A percentile compares a stretch with the other conserved stretches of the same genome.
Conservation (phyloP, 176 grass and related monocot genomes). For the Pontederia paniculata region DNA sequence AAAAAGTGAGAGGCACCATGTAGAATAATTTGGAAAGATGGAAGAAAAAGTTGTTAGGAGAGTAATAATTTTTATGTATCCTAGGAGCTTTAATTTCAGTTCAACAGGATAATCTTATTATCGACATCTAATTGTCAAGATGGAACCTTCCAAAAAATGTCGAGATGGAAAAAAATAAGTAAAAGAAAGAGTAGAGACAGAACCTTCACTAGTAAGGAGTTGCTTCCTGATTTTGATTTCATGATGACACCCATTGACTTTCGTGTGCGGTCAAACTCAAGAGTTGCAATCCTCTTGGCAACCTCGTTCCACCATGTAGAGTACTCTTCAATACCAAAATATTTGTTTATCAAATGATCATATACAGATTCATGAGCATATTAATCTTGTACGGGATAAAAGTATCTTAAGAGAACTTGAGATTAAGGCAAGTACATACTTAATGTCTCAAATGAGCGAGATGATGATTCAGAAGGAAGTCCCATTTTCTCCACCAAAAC, state of each 20-base stretch:
- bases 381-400: constrained; percentile 3
- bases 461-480: constrained; percentile 36
- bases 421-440: constrained; percentile 18
- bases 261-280: constrained; percentile 74
- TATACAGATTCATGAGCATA: background rate
- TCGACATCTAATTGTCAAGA: background rate
- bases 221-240: constrained; percentile 52
- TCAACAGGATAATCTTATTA: too few species aligned
- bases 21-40: too few species aligned
- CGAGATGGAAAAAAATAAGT: background rate
- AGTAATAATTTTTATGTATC: too few species aligned
- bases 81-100: too few species aligned
- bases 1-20: too few species aligned
- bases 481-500: constrained; percentile 97
- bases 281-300: constrained; percentile 65
- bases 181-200: background rate
- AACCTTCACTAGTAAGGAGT: constrained; percentile 82
- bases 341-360: background rate
- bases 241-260: constrained; percentile 91
- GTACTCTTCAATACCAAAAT: constrained; percentile 36
- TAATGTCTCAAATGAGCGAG: constrained; percentile 47
- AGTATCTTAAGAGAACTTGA: background rate
- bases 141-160: background rate
- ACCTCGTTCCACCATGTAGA: constrained; percentile 66
- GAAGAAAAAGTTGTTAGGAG: too few species aligned